Evolutionary conservation across 1,284 basidiomycete species (phyloP).

Genomic region (Athelia sp.): DNA sequence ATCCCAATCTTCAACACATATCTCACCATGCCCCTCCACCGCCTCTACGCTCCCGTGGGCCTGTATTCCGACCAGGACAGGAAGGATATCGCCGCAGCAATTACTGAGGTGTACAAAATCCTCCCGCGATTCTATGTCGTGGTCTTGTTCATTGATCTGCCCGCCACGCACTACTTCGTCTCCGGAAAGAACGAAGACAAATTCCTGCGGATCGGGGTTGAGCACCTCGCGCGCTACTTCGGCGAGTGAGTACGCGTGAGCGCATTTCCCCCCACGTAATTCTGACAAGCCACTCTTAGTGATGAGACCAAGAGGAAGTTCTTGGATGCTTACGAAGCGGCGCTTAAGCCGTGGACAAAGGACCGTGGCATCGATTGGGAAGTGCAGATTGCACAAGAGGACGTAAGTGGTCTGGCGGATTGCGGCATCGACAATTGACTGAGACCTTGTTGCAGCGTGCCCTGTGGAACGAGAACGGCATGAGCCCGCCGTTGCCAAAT

Average conservation of each 20-base stretch:
- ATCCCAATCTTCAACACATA: too few relatives aligned
- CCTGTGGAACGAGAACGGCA: slow-evolving; percentile 17
- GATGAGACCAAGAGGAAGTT: slow-evolving; percentile 8
- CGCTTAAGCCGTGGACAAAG: slow-evolving; percentile 15
- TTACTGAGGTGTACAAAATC: slow-evolving; percentile 9
- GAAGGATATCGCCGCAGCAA: slow-evolving; percentile 11
- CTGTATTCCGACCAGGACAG: slow-evolving; percentile 16
- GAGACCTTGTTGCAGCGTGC: slow-evolving; percentile 7
- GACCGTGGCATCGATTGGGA: slow-evolving; percentile 18
- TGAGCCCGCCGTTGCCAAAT: slow-evolving; percentile 10
- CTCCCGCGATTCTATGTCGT: slow-evolving; percentile 16
- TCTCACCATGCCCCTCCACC: slow-evolving; percentile 20
- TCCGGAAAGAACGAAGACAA: slow-evolving; percentile 8
- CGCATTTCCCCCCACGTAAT: not conserved
- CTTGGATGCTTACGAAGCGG: slow-evolving; percentile 14
- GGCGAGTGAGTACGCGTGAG: slow-evolving; percentile 7
- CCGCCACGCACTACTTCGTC: slow-evolving; percentile 9
- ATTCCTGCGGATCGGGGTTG: slow-evolving; percentile 13
- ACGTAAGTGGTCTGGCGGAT: slow-evolving; percentile 10
- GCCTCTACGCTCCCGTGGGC: slow-evolving; percentile 14
- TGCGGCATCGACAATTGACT: not conserved
- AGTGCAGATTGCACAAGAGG: slow-evolving; percentile 11
- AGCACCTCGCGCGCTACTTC: slow-evolving; percentile 13
- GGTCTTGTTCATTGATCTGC: slow-evolving; percentile 16
- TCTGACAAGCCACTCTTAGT: slow-evolving; percentile 1